These are phyloP conservation scores for Acanthamoeba triangularis DNA, from an alignment of 208 protist genomes.

Conservation along the genomic window DNA sequence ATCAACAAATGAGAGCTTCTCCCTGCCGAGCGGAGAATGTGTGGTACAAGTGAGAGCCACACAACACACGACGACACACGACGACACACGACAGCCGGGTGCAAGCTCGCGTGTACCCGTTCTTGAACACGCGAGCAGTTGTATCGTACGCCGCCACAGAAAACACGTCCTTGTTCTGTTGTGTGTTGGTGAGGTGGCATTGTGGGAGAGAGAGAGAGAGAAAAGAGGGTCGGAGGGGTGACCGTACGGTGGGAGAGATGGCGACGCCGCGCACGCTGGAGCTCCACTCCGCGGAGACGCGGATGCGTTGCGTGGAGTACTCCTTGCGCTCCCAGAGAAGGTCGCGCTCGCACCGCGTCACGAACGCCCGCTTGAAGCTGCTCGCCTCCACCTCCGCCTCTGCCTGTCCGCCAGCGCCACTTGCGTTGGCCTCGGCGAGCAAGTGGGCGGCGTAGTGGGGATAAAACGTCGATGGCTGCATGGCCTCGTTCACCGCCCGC, in stretches of 20 bases:
- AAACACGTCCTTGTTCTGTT: slow-evolving; percentile 30
- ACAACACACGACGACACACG: background rate
- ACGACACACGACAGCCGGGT: background rate
- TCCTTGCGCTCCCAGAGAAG: background rate
- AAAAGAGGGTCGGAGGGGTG: background rate
- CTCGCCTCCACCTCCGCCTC: background rate
- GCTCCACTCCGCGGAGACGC: background rate
- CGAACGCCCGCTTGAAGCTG: background rate
- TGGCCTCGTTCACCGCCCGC: background rate
- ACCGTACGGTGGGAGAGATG: background rate
- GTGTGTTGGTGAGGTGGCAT: background rate
- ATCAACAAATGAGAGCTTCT: too few relatives aligned
- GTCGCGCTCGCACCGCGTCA: slow-evolving; percentile 1
- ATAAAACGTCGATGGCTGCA: background rate
- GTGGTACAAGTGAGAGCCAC: too few relatives aligned
- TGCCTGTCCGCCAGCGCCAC: background rate
- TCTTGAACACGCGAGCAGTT: background rate
- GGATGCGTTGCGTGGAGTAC: background rate
- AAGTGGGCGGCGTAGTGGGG: background rate
- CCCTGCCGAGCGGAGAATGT: too few relatives aligned
- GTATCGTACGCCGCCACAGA: background rate
- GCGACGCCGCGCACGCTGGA: background rate
- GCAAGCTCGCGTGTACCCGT: background rate
- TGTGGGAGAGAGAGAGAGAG: background rate
- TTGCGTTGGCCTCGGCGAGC: background rate